phyloP scores from a whole-genome alignment of 805 yeast species.

The Vanderwaltozyma tropicalis region DNA sequence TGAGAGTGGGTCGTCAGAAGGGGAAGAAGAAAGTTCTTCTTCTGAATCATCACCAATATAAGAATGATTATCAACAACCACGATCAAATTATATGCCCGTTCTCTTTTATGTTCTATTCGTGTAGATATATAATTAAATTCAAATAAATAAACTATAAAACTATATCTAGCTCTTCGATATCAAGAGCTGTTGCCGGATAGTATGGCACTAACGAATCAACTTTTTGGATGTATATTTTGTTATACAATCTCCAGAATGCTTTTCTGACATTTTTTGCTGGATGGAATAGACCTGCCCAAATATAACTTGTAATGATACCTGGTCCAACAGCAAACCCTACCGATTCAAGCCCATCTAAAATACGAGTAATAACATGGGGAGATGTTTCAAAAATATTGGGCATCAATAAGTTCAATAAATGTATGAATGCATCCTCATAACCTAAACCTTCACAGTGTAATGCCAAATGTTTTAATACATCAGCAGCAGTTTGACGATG shows the following conservation, averaged over 20 bases:
- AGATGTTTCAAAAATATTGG: slow-evolving; percentile 87
- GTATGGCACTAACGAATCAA: slow-evolving; percentile 71
- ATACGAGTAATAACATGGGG: slow-evolving; percentile 88
- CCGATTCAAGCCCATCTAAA: slow-evolving; percentile 65
- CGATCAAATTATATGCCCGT: no score
- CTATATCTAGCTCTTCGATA: slow-evolving; percentile 44
- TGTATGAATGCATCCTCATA: slow-evolving; percentile 78
- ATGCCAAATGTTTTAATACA: slow-evolving; percentile 70
- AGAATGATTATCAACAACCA: not conserved
- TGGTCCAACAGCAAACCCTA: slow-evolving; percentile 62
- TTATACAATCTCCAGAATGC: slow-evolving; percentile 85
- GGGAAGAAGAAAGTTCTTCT: not conserved
- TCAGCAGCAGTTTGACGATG: slow-evolving; percentile 94
- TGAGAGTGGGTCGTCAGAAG: no score
- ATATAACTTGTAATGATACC: slow-evolving; percentile 67
- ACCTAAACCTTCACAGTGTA: slow-evolving; percentile 66
- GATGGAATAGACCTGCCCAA: slow-evolving; percentile 87
- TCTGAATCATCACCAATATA: not conserved
- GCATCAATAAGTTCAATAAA: slow-evolving; percentile 67
- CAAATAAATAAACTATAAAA: slow-evolving; percentile 11
- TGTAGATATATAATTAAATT: no score
- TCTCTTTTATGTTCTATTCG: no score
- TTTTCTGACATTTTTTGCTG: slow-evolving; percentile 75
- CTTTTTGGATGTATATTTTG: slow-evolving; percentile 57
- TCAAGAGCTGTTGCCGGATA: slow-evolving; percentile 48